These are phyloP conservation scores for Cercospora zeae-maydis DNA, from an alignment of 2,329 filamentous ascomycete species.

Conservation along the genomic window DNA sequence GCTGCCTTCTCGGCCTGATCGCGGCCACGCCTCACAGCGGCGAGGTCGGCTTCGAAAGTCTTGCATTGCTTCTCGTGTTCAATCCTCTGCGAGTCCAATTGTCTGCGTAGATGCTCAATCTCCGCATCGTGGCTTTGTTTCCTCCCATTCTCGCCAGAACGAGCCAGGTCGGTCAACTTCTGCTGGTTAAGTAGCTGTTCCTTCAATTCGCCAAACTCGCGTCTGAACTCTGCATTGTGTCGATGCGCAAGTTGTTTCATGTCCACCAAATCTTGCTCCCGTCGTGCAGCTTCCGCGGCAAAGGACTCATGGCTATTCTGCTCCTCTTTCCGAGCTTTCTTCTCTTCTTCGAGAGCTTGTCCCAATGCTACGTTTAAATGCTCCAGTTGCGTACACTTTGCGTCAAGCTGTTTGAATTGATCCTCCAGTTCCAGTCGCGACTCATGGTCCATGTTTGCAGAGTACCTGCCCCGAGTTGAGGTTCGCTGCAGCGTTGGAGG, in stretches of 20 bases:
- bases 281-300: slow-evolving; percentile 21
- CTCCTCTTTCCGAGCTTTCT: slow-evolving; percentile 24
- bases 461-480: slow-evolving; percentile 9
- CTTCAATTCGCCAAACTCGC: slow-evolving; percentile 26
- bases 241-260: slow-evolving; percentile 28
- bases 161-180: slow-evolving; percentile 11
- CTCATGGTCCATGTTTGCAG: slow-evolving; percentile 12
- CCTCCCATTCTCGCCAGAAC: slow-evolving; percentile 10
- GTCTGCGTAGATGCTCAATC: slow-evolving; percentile 22
- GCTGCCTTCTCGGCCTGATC: slow-evolving; percentile 26
- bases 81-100: slow-evolving; percentile 21
- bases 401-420: slow-evolving; percentile 27
- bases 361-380: slow-evolving; percentile 28
- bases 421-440: slow-evolving; percentile 22
- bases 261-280: slow-evolving; percentile 25
- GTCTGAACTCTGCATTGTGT: slow-evolving; percentile 25
- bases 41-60: slow-evolving; percentile 24
- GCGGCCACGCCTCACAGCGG: slow-evolving; percentile 22
- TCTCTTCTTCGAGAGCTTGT: slow-evolving; percentile 29
- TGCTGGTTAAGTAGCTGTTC: slow-evolving; percentile 23
- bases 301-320: slow-evolving; percentile 20
- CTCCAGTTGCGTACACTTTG: slow-evolving; percentile 29
- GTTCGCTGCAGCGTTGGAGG: slow-evolving; percentile 27
- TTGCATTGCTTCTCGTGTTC: slow-evolving; percentile 19
- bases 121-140: slow-evolving; percentile 20